Conservation (phyloP, 2,329 filamentous ascomycete genomes). For the Acrodontium crateriforme region DNA sequence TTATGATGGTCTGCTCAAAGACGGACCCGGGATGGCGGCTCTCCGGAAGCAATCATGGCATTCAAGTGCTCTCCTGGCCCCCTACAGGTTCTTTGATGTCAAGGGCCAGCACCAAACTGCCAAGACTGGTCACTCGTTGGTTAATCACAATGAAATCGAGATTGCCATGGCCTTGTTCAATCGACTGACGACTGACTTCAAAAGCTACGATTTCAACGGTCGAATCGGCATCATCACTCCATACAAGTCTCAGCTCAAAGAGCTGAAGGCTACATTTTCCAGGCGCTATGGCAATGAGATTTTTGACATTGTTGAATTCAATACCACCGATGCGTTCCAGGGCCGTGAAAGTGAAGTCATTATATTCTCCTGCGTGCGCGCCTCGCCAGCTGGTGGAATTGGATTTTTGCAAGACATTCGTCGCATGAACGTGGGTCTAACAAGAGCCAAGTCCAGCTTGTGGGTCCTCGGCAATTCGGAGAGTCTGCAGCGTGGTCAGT, state of each 20-base stretch:
- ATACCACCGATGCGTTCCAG: slow-evolving; percentile 96
- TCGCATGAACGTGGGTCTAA: slow-evolving; percentile 98
- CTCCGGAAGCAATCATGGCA: slow-evolving; percentile 79
- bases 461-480: slow-evolving; percentile 93
- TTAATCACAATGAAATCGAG: slow-evolving; percentile 77
- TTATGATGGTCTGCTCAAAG: slow-evolving; percentile 75
- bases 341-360: slow-evolving; percentile 95
- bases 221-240: slow-evolving; percentile 97
- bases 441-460: slow-evolving; percentile 86
- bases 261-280: slow-evolving; percentile 63
- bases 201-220: slow-evolving; percentile 38
- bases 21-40: slow-evolving; percentile 69
- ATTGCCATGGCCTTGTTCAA: slow-evolving; percentile 77
- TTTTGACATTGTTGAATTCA: slow-evolving; percentile 77
- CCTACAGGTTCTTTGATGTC: slow-evolving; percentile 96
- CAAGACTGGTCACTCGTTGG: slow-evolving; percentile 72
- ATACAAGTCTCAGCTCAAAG: slow-evolving; percentile 82
- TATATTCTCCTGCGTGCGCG: slow-evolving; percentile 96
- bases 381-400: slow-evolving; percentile 82
- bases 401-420: slow-evolving; percentile 97
- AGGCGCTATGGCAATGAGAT: slow-evolving; percentile 61
- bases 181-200: slow-evolving; percentile 58
- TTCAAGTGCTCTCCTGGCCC: slow-evolving; percentile 61
- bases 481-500: slow-evolving; percentile 73
- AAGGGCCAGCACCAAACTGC: slow-evolving; percentile 72